Evolutionary conservation across 176 grass and related monocot species (phyloP).

Genomic region (Carex parvula): DNA sequence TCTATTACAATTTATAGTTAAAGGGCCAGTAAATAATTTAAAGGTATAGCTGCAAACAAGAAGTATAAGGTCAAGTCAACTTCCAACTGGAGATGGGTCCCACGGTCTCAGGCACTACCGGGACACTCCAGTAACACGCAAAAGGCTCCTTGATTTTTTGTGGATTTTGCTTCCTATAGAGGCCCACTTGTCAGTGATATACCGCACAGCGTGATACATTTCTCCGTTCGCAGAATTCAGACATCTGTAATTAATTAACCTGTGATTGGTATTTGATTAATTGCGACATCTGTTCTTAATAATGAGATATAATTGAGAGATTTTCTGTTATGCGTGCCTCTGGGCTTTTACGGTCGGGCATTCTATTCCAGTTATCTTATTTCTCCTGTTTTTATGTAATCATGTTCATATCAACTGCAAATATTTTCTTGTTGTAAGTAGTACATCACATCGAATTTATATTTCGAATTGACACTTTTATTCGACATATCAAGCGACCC

Average conservation of each 20-base stretch:
- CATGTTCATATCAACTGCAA: not conserved
- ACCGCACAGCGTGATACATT: not conserved
- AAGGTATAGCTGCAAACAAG: not conserved
- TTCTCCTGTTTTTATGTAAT: constrained; percentile 6
- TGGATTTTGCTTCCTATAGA: no score
- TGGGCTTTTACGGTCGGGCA: not conserved
- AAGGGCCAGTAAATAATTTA: not conserved
- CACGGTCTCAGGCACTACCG: not conserved
- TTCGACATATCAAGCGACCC: not conserved
- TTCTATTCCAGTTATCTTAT: not conserved
- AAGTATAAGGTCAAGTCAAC: not conserved
- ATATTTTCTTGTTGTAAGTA: not conserved
- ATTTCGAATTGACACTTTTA: not conserved
- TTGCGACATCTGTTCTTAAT: not conserved
- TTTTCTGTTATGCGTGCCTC: constrained; percentile 21
- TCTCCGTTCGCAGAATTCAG: not conserved
- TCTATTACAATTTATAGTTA: not conserved
- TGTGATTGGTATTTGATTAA: constrained; percentile 13
- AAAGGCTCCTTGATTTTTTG: no score
- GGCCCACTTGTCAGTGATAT: not conserved
- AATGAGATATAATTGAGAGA: not conserved
- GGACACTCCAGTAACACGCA: not conserved
- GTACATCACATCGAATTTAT: not conserved
- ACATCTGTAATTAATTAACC: not conserved
- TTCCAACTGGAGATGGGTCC: not conserved